phyloP scores from a whole-genome alignment of 257 asterid genomes.

The Eucommia ulmoides region DNA sequence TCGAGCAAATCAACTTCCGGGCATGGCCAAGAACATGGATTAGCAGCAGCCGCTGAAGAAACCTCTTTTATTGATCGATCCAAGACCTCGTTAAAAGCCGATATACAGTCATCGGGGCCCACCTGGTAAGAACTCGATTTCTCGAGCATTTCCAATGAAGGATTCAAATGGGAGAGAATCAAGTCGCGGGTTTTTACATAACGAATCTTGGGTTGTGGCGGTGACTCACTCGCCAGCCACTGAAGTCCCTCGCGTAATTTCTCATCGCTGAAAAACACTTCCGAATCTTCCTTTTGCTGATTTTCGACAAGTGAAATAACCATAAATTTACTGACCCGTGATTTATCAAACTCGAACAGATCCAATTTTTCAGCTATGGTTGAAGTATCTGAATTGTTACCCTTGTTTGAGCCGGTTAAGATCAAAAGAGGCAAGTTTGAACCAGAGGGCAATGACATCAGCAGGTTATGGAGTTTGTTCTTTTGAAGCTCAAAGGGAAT shows the following conservation, averaged over 20 bases:
- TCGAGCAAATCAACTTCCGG: conserved; percentile 70
- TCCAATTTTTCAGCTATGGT: conserved; percentile 33
- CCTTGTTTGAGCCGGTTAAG: conserved; percentile 37
- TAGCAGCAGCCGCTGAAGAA: conserved; percentile 45
- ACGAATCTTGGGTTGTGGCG: conserved; percentile 41
- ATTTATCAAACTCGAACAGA: conserved; percentile 43
- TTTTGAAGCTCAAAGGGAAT: conserved; percentile 53
- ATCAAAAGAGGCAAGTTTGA: conserved; percentile 71
- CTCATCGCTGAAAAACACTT: conserved; percentile 57
- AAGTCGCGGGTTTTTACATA: conserved; percentile 56
- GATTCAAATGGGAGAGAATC: conserved; percentile 48
- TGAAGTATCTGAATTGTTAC: conserved; percentile 26
- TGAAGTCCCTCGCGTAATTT: conserved; percentile 56
- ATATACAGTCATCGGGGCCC: conserved; percentile 54
- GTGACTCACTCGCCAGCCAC: conserved; percentile 80
- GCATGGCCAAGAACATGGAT: conserved; percentile 80
- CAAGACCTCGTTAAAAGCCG: conserved; percentile 59
- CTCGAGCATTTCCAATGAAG: conserved; percentile 31
- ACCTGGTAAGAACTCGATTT: conserved; percentile 16
- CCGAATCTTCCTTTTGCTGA: conserved; percentile 18
- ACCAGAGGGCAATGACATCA: conserved; percentile 45
- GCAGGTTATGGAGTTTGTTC: conserved; percentile 40
- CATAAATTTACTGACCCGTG: conserved; percentile 24
- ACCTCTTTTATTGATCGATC: conserved; percentile 43
- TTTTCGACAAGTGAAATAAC: conserved; percentile 38